Percentiles rank a stretch among this genome's conserved stretches.
Evolutionary conservation across 257 asterid species (phyloP).

Genomic region (Scutellaria barbata): DNA sequence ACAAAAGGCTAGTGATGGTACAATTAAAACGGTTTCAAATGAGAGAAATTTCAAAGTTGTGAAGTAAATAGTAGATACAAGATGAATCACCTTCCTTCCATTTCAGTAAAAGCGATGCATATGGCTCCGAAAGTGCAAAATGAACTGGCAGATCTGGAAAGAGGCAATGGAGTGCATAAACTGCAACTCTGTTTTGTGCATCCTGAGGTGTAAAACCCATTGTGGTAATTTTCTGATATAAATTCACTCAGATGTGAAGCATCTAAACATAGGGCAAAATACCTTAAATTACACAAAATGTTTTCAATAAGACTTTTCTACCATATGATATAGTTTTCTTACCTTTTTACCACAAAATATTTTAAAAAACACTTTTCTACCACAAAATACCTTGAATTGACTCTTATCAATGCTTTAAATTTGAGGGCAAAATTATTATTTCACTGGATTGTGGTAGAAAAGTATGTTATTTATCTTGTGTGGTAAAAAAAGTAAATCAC

Average conservation of each 20-base stretch:
- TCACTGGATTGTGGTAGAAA: no score
- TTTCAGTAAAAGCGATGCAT: constrained; percentile 71
- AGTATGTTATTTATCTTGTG: no score
- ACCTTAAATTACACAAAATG: no score
- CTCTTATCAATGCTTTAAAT: no score
- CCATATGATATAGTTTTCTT: no score
- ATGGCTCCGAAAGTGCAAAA: constrained; percentile 81
- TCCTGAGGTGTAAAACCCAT: constrained; percentile 57
- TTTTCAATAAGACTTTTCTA: no score
- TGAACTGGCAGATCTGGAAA: constrained; percentile 91
- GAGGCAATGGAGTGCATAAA: constrained; percentile 81
- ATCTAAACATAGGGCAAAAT: background rate
- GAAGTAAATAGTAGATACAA: constrained; percentile 25
- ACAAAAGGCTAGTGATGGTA: background rate
- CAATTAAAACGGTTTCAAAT: constrained; percentile 28
- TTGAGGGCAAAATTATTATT: no score
- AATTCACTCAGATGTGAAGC: constrained; percentile 24
- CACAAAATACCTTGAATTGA: no score
- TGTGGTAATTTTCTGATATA: background rate
- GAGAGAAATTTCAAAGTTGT: constrained; percentile 27
- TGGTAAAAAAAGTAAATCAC: no score
- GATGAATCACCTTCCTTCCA: constrained; percentile 79
- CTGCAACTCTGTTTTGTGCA: constrained; percentile 91
- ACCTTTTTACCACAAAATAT: no score
- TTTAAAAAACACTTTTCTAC: no score